Evolutionary conservation across 805 yeast species (phyloP), one percentile per base, ranked within the genome.

Genomic region (Metschnikowia continentalis): DNA sequence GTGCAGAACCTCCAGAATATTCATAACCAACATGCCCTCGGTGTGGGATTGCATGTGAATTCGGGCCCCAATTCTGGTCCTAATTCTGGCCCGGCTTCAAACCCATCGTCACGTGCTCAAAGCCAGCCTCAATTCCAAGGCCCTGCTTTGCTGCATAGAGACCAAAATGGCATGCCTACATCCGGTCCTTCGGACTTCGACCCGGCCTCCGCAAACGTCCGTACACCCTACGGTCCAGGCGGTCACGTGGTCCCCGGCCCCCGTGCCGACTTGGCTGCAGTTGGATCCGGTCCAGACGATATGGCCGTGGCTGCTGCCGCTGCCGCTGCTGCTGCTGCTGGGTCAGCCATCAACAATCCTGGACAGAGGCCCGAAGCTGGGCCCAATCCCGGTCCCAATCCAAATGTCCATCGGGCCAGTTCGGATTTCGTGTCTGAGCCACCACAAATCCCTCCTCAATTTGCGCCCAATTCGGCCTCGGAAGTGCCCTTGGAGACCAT

Each of bases 401-500:
- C 35, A 13, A 35, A 35, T 15, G 17, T 32, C 6, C 6, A 26
- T 22, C 35, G 32, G 33, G 4, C 35, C 23, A 17, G 22, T 17
- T n/a, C 47, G 20, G 15, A 49, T 10, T 44, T 44, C 5, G n/a
- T 35, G 3, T 14, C 36, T 32, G 60, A 56, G 23, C 41, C 47
- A 7, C 38, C 51, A 17, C 51, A 41, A 17, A 32, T 58, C 4
- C 60, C 61, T 33, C 48, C 55, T 7, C 47, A 54, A 7, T 58
- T 56, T 20, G 57, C 57, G 13, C 59, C 57, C 3, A 61, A 55
- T 26, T 37, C 57, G 2, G 52, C 64, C 44, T 56, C 51, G 22
- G 57, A 61, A 36, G 52, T 73, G 5, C 63, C 66, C 0, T 50
- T 64, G 50, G 61, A 58, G 32, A 56, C 61, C 6, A 50, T 73